Conservation (phyloP, 495 filamentous ascomycete genomes). For the Venustampulla echinocandica region DNA sequence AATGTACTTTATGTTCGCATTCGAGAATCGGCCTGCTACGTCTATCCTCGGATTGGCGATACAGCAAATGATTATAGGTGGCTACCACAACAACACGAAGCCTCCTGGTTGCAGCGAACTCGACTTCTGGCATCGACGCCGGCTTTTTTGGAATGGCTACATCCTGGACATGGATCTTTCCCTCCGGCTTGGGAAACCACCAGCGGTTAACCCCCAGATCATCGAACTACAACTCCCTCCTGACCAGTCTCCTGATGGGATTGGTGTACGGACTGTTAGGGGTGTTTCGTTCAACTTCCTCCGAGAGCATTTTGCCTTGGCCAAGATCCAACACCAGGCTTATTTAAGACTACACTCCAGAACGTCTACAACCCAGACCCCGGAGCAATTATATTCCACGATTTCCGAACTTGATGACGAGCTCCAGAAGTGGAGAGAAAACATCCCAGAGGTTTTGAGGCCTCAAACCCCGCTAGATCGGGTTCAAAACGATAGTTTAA, state of each 20-base stretch:
- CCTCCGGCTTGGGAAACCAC: background rate
- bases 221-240: background rate
- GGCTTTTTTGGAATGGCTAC: conserved; percentile 1
- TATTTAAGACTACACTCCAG: background rate
- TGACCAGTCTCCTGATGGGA: background rate
- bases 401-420: conserved; percentile 1
- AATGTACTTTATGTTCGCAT: conserved; percentile 2
- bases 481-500: background rate
- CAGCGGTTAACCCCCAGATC: background rate
- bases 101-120: background rate
- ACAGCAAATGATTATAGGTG: conserved; percentile 1
- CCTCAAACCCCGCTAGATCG: background rate
- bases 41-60: background rate
- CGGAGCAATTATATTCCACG: background rate
- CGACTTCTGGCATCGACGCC: background rate
- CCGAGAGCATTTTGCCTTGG: background rate
- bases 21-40: background rate
- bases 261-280: background rate
- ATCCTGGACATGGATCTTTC: conserved; percentile 1
- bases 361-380: background rate
- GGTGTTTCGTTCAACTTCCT: background rate
- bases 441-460: background rate
- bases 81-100: background rate
- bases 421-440: conserved; percentile 1
- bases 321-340: background rate